A percentile compares a stretch with the other conserved stretches of the same genome.
These are phyloP conservation scores for Ramalina intermedia DNA, from an alignment of 495 filamentous ascomycete genomes.

Conservation along the genomic window DNA sequence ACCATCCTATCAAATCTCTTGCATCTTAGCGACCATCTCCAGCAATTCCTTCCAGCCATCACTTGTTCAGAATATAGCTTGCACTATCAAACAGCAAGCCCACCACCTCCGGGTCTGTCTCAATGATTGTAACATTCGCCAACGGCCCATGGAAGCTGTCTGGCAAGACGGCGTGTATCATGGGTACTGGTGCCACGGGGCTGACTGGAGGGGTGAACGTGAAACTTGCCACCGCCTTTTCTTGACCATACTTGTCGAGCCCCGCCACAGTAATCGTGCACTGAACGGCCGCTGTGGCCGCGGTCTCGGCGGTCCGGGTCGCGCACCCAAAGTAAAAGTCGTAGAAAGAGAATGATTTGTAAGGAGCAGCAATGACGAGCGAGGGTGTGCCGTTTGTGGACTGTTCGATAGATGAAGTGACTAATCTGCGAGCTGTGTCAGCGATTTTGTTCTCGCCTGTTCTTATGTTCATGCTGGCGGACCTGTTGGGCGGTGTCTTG, in stretches of 20 bases:
- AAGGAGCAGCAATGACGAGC: background rate
- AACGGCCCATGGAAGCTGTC: background rate
- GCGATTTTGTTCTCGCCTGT: background rate
- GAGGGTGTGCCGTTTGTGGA: background rate
- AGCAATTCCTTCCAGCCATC: background rate
- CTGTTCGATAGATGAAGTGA: background rate
- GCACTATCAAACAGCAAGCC: background rate
- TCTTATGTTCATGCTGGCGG: background rate
- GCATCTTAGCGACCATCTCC: too few relatives aligned
- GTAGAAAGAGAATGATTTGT: background rate
- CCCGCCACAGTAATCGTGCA: slow-evolving; percentile 1
- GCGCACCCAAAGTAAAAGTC: background rate
- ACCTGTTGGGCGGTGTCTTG: background rate
- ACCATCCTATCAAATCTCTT: too few relatives aligned
- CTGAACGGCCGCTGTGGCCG: background rate
- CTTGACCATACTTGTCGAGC: background rate
- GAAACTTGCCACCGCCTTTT: background rate
- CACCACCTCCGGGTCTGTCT: background rate
- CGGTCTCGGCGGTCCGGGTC: background rate
- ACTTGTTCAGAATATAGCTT: background rate
- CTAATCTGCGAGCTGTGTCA: background rate
- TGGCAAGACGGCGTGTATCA: slow-evolving; percentile 1
- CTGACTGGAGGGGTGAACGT: background rate
- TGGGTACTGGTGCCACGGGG: background rate
- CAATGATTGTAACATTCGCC: slow-evolving; percentile 1